Base-by-base conservation (phyloP, 805 yeast species). In the Teunomyces pallodes region DNA sequence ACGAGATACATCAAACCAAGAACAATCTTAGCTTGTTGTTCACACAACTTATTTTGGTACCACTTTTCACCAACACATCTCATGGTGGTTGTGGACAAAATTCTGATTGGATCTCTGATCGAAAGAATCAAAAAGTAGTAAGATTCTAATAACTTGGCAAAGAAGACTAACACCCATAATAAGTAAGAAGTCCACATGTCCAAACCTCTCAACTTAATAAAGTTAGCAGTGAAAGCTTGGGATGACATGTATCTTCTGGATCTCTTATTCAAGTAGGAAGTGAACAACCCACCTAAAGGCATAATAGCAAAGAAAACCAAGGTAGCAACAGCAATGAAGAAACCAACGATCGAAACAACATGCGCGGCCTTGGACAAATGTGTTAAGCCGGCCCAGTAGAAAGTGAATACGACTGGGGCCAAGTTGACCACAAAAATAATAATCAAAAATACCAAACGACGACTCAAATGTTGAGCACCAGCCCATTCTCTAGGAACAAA, bases 401-500 rank as follows among this genome's bases (percentile, higher is more conserved):
- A 89, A 35, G 91, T 84, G 64, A 88, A 94, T 47, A 89, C 82
- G 29, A 89, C 82, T 33, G 98, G 96, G 57, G 85, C 95, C 64
- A 92, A 75, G 70, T 92, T 94, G 53, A 84, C 60, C 46, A 74
- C 76, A 48, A 90, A 75, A 56, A 90, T 81, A 45, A 81, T 55
- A 46, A 85, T 56, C 66, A 92, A 70, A 65, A 91, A 86, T 76
- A 84, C 65, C 60, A 94, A 77, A 67, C 99, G 86, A 73, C 96
- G 89, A 33, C 90, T 75, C 65, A 94, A 80, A 68, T 88, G 97
- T 75, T 92, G 98, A 68, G 98, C 97, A 72, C 99, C 99, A 31
- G 98, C 96, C 98, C 98, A 94, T 59, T 86, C 82, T 73, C 98
- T 86, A 57, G 99, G 99, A 52, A 94, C 98, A 62, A 90, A 94